Evolutionary conservation across 164 flowering plant species (phyloP).

Genomic region (Liriodendron chinense): DNA sequence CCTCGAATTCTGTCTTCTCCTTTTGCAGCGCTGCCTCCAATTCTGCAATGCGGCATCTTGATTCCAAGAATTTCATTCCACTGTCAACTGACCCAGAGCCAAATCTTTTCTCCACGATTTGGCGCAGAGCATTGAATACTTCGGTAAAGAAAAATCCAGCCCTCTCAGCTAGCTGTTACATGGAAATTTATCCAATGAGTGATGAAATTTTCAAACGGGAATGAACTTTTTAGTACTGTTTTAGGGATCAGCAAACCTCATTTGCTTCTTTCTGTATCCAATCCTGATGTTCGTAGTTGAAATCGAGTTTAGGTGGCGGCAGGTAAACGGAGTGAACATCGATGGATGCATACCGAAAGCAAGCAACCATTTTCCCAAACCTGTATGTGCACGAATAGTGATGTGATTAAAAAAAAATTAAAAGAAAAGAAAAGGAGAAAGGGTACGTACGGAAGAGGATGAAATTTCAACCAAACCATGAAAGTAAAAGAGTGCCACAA

Average conservation of each 20-base stretch:
- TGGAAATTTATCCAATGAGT: constrained; percentile 8
- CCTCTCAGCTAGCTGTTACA: constrained; percentile 56
- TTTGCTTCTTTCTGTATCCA: constrained; percentile 80
- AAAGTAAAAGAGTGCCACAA: not conserved
- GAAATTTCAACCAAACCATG: too few relatives aligned
- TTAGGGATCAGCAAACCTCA: constrained; percentile 38
- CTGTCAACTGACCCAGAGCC: constrained; percentile 18
- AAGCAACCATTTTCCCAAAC: constrained; percentile 95
- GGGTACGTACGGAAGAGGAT: too few relatives aligned
- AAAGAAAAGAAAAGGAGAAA: not conserved
- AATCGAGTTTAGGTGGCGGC: constrained; percentile 82
- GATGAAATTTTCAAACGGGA: not conserved
- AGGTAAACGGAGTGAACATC: constrained; percentile 89
- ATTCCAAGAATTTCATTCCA: constrained; percentile 40
- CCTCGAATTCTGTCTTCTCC: constrained; percentile 90
- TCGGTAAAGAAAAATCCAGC: constrained; percentile 80
- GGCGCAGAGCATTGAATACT: constrained; percentile 58
- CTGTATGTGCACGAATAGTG: constrained; percentile 35
- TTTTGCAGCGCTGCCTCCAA: constrained; percentile 63
- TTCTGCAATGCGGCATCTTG: constrained; percentile 47
- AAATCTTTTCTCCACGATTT: constrained; percentile 48
- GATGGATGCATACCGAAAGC: constrained; percentile 96
- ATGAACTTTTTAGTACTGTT: not conserved
- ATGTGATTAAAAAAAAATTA: not conserved
- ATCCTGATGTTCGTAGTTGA: constrained; percentile 66